Evolutionary conservation across 2,329 filamentous ascomycete species (phyloP), one percentile per base, ranked within the genome.

Genomic region (Tolypocladium ophioglossoides): DNA sequence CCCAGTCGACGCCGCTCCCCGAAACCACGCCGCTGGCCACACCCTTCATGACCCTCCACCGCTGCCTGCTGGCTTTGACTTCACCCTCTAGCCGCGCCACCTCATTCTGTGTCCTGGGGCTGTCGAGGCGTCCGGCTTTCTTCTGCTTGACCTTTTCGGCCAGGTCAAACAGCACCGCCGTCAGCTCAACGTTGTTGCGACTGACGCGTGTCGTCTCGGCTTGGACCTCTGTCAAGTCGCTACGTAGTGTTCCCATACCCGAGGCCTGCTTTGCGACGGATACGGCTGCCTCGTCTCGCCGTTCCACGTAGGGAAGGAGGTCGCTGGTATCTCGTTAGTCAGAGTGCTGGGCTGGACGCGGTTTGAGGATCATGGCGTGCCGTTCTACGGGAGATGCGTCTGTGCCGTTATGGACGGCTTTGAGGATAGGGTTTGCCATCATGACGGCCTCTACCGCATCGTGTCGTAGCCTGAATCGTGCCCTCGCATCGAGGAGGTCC

Each of bases 1-100:
- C 83, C 90, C 90, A 95, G 64, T 95, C 84, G 53, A 94, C 76
- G 49, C 90, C 90, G 67, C 89, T 95, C 3, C 87, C 89, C 6
- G 83, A 87, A 49, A 95, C 80, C 54, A 91, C 78, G 20, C 86
- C 89, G 63, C 86, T 87, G n/a, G 87, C 78, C 44, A 90, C 82
- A 27, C 82, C 87, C 71, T 92, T 94, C 68, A 92, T 80, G 22
- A 86, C 83, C 63, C 83, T 82, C 84, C 85, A 89, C 63, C 79
- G 79, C 59, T 83, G 82, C 57, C 80, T 80, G 65, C 83, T 85
- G 24, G 74, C 73, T 62, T 78, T 83, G 56, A 87, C 71, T 41
- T 84, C 78, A 7, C 66, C 70, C 62, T 89, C 82, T 12, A 85
- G 71, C 51, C 70, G 71, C 38, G 78, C 71, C 30, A 90, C 73